phyloP scores from a whole-genome alignment of 2,329 filamentous ascomycete genomes.

The Alternaria solani region DNA sequence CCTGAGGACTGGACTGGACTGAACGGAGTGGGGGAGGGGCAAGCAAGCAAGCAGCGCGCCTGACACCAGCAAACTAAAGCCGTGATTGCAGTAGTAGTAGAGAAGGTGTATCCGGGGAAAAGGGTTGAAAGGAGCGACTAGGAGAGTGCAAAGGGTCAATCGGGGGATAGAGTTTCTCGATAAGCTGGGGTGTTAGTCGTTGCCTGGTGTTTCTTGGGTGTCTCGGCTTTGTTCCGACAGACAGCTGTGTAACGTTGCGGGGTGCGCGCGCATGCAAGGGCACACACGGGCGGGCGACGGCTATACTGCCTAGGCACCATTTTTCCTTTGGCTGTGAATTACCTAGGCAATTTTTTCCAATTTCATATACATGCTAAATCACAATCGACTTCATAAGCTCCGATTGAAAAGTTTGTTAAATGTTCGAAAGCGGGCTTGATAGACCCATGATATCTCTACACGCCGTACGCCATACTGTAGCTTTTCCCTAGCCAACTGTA shows the following conservation, averaged over 20 bases:
- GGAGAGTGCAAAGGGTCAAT: background rate
- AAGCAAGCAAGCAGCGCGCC: constrained; percentile 10
- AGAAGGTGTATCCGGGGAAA: too few relatives aligned
- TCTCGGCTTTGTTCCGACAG: constrained; percentile 8
- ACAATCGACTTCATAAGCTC: too few relatives aligned
- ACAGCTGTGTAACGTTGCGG: constrained; percentile 6
- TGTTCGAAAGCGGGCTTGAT: background rate
- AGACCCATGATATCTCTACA: constrained; percentile 20
- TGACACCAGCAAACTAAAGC: constrained; percentile 5
- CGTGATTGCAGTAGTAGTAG: background rate
- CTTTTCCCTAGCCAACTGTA: constrained; percentile 36
- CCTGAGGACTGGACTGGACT: background rate
- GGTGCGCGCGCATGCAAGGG: constrained; percentile 1
- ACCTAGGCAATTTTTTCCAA: background rate
- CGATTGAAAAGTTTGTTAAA: background rate
- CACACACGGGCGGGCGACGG: background rate
- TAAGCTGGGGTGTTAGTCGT: background rate
- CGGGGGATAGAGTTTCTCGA: background rate
- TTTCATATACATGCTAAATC: constrained; percentile 2
- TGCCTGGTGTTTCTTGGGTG: background rate
- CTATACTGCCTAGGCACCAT: background rate
- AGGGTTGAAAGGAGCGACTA: background rate
- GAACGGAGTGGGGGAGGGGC: constrained; percentile 12
- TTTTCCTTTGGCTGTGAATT: background rate
- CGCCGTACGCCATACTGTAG: constrained; percentile 26